Evolutionary conservation across 208 protist genomes (phyloP).

Genomic region (Zelonia costaricensis): DNA sequence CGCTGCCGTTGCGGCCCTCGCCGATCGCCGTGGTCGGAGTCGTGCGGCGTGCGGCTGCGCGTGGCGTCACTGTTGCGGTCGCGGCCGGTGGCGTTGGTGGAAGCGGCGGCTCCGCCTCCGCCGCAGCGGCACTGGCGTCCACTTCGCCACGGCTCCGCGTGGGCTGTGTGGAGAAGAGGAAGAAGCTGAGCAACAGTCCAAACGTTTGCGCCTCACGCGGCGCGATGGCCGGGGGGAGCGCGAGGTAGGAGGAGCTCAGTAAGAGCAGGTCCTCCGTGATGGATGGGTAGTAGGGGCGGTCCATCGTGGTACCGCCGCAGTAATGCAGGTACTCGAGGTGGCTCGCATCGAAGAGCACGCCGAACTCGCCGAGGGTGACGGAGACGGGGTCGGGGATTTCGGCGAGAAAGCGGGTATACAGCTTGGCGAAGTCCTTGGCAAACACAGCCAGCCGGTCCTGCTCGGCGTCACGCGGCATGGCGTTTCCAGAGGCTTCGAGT

Average conservation of each 20-base stretch:
- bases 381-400: conserved; percentile 24
- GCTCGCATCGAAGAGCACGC: conserved; percentile 44
- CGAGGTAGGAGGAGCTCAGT: conserved; percentile 65
- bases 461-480: conserved; percentile 20
- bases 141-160: background rate
- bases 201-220: conserved; percentile 51
- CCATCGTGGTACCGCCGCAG: conserved; percentile 42
- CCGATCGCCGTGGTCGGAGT: background rate
- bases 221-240: conserved; percentile 38
- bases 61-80: background rate
- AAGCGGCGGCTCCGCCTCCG: background rate
- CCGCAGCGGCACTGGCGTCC: background rate
- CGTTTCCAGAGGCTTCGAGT: too few species aligned
- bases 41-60: background rate
- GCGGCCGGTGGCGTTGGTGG: background rate
- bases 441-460: conserved; percentile 40
- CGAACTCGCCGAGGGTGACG: conserved; percentile 49
- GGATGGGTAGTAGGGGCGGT: conserved; percentile 41
- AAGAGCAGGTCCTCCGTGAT: conserved; percentile 62
- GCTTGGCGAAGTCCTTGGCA: conserved; percentile 48
- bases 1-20: background rate
- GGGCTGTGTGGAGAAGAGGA: conserved; percentile 71
- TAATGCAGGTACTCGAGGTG: conserved; percentile 78
- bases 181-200: conserved; percentile 59
- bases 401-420: conserved; percentile 43